Evolutionary conservation across 306 rosid genomes (phyloP).

Genomic region (Psophocarpus tetragonolobus): DNA sequence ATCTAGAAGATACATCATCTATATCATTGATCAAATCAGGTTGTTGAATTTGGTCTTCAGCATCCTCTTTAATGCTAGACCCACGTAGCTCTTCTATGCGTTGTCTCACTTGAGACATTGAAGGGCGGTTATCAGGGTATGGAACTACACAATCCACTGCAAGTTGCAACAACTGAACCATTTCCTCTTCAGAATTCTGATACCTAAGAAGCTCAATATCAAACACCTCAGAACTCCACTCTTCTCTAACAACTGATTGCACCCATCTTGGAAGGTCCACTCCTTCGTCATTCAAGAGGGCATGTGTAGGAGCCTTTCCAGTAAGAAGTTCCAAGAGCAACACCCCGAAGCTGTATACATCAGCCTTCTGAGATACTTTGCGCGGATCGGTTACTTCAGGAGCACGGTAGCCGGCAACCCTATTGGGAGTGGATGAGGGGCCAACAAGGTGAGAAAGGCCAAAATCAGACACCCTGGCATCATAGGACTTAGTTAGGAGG

Average conservation of each 20-base stretch:
- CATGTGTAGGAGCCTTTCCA: conserved; percentile 69
- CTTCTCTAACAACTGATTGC: conserved; percentile 65
- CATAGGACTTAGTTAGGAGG: conserved; percentile 58
- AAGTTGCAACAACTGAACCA: conserved; percentile 66
- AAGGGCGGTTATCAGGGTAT: conserved; percentile 67
- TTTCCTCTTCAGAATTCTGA: conserved; percentile 64
- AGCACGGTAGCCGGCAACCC: conserved; percentile 69
- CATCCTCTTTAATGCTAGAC: conserved; percentile 39
- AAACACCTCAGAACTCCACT: conserved; percentile 67
- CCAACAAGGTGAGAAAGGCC: conserved; percentile 73
- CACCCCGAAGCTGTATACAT: conserved; percentile 70
- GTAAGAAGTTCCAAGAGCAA: conserved; percentile 69
- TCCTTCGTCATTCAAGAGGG: conserved; percentile 66
- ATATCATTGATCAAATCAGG: conserved; percentile 42
- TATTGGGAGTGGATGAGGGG: conserved; percentile 60
- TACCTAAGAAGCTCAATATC: conserved; percentile 61
- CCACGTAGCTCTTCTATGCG: conserved; percentile 52
- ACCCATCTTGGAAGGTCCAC: conserved; percentile 81
- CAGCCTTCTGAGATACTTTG: conserved; percentile 67
- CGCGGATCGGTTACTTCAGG: conserved; percentile 72
- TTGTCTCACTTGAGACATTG: conserved; percentile 53
- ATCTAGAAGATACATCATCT: conserved; percentile 42
- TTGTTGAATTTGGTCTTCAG: conserved; percentile 47
- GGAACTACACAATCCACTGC: conserved; percentile 67
- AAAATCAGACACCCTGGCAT: conserved; percentile 67